These are phyloP conservation scores for Rhododendron simsii DNA, from an alignment of 148 eudicot genomes.

Conservation along the genomic window DNA sequence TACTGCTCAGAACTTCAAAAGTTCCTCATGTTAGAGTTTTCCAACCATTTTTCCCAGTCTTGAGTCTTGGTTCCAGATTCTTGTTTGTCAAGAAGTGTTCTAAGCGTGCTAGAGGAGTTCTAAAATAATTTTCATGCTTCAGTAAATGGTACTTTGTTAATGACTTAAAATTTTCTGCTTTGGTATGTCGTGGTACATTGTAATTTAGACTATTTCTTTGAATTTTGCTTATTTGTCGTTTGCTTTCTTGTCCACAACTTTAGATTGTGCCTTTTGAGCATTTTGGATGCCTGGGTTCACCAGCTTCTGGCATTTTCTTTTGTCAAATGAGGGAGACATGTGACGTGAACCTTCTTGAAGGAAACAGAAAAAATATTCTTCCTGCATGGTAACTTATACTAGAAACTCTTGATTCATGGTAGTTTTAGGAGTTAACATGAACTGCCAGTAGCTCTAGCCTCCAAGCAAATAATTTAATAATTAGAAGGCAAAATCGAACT, in stretches of 20 bases:
- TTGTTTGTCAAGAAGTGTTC: neutral
- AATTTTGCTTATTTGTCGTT: neutral
- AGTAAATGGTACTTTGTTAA: neutral
- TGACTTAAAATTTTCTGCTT: neutral
- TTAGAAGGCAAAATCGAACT: neutral
- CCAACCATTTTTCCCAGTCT: neutral
- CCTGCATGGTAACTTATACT: neutral
- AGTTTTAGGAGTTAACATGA: neutral
- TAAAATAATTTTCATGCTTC: neutral
- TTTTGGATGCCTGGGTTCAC: neutral
- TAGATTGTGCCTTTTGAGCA: neutral
- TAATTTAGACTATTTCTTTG: neutral
- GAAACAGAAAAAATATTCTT: neutral
- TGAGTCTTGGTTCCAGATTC: neutral
- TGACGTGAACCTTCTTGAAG: neutral
- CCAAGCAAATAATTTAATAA: neutral
- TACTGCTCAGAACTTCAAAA: neutral
- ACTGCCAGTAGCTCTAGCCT: neutral
- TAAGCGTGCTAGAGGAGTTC: neutral
- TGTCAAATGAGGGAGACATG: neutral
- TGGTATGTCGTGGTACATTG: neutral
- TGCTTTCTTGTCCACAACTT: neutral
- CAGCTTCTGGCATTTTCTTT: neutral
- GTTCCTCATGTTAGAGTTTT: neutral
- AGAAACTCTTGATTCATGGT: neutral